Base-by-base conservation (phyloP, 148 eudicot species). In the Vaccinium myrtillus region DNA sequence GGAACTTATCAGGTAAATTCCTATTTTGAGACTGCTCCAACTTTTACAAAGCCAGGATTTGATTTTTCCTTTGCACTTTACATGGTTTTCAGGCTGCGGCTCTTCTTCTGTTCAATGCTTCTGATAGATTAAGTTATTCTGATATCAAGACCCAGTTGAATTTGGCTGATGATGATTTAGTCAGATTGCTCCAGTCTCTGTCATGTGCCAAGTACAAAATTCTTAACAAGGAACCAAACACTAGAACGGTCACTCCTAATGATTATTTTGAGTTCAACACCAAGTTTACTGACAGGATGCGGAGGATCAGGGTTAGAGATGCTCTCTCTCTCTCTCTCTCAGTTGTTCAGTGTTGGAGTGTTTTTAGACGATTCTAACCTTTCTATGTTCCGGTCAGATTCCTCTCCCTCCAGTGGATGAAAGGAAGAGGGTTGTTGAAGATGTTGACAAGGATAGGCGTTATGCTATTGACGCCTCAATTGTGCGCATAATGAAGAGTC, bases 401-500 rank as follows among this genome's bases (percentile, higher is more conserved):
- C 92, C 92, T 85, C 88, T 90, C 49, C 92, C 89, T 4, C 87
- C 87, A 0, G 87, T 88, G 75, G 91, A 90, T 80, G 90, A 90
- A 85, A 88, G 88, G 85, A 90, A 86, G 83, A 90, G 61, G 79
- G 85, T 88, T 21, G 90, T 85, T 59, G 91, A 90, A 86, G 90
- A 90, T 81, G 90, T 90, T 83, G 92, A 86, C 89, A 88, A 90
- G 75, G 92, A 88, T 79, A 88, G 92, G 56, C 90, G 90, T 51
- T 88, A 90, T 81, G 90, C 91, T 18, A 88, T 90, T 83, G 91
- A 90, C 61, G 90, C 91, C 54, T 80, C 90, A 65, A 81, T 90
- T 85, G 91, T 90, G 77, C 91, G 90, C 54, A 90, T 87, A 13
- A 90, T 90, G 91, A 90, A 90, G 77, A 81, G 87, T 75, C 88